Conservation (phyloP, 2,329 filamentous ascomycete species). For the Tolypocladium cylindrosporum region DNA sequence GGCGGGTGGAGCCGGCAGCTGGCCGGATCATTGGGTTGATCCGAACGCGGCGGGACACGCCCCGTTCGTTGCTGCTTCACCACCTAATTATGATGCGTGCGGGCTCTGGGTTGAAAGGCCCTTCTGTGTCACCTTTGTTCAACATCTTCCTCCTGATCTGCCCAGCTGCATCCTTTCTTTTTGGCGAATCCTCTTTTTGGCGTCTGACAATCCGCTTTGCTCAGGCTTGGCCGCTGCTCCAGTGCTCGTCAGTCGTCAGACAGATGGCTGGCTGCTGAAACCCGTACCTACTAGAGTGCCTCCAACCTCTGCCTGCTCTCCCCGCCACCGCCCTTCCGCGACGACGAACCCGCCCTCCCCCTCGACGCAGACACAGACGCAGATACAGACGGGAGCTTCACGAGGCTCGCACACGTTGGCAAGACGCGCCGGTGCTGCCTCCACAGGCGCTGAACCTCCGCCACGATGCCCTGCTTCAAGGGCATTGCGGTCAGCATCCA, state of each 20-base stretch:
- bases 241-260: conserved; percentile 1
- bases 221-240: not conserved
- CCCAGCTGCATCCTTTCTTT: not conserved
- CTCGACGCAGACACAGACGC: not conserved
- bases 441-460: conserved; percentile 5
- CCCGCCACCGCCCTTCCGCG: conserved; percentile 5
- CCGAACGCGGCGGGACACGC: conserved; percentile 3
- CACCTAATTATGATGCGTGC: conserved; percentile 4
- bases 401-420: not conserved
- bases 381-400: not conserved
- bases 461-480: conserved; percentile 89
- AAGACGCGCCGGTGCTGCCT: not conserved
- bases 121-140: conserved; percentile 1
- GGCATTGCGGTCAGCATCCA: conserved; percentile 98
- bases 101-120: not conserved
- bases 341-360: not conserved
- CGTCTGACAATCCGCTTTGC: not conserved
- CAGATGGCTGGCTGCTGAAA: conserved; percentile 12
- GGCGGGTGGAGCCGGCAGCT: not conserved
- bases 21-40: conserved; percentile 1
- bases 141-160: not conserved
- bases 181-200: not conserved
- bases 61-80: not conserved
- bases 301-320: conserved; percentile 4
- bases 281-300: not conserved